A percentile compares a stretch with the other conserved stretches of the same genome.
Conservation (phyloP, 2,329 filamentous ascomycete genomes). For the Penicillium aurantiogriseum region DNA sequence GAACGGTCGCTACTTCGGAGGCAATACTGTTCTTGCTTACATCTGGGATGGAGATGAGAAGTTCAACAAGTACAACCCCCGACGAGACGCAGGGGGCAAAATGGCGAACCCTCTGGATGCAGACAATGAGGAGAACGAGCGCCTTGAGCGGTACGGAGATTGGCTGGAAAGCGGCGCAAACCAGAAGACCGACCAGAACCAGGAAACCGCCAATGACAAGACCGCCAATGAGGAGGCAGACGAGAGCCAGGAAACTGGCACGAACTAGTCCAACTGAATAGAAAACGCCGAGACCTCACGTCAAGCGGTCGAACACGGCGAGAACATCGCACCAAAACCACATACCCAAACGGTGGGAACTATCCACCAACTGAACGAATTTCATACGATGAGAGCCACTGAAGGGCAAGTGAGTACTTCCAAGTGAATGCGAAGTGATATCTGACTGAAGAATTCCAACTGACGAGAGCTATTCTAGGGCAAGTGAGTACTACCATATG, state of each 20-base stretch:
- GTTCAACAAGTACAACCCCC: conserved; percentile 65
- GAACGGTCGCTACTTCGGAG: conserved; percentile 77
- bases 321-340: background rate
- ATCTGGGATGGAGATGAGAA: conserved; percentile 69
- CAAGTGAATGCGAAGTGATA: background rate
- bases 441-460: background rate
- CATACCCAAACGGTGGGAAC: background rate
- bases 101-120: conserved; percentile 40
- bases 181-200: background rate
- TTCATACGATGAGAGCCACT: background rate
- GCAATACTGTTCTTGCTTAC: conserved; percentile 68
- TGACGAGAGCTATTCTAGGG: background rate
- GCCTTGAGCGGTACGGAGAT: conserved; percentile 50
- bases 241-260: background rate
- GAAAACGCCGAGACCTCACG: background rate
- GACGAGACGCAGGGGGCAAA: conserved; percentile 31
- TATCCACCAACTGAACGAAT: background rate
- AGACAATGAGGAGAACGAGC: conserved; percentile 47
- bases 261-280: background rate
- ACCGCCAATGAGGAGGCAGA: background rate
- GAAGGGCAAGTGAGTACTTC: background rate
- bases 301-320: background rate
- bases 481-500: background rate
- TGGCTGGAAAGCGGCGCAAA: conserved; percentile 42
- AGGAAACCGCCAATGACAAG: background rate